Percentiles rank a stretch among this genome's conserved stretches.
Evolutionary conservation across 2,329 filamentous ascomycete species (phyloP).

Genomic region (Fusarium longipes): DNA sequence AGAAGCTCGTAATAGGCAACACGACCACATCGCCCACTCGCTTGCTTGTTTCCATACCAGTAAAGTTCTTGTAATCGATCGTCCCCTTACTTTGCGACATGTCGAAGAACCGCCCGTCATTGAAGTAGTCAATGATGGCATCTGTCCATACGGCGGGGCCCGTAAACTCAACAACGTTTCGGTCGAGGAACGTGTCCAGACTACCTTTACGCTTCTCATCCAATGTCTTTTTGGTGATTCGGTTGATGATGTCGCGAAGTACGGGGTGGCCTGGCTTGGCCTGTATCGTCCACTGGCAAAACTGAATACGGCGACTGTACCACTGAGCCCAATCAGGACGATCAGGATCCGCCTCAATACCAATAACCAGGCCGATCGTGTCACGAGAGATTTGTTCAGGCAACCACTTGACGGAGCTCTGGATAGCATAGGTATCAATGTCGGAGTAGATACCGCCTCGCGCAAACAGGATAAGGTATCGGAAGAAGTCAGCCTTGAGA

Average conservation of each 20-base stretch:
- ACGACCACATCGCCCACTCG: conserved; percentile 94
- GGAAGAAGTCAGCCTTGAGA: conserved; percentile 82
- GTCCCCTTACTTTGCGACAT: conserved; percentile 75
- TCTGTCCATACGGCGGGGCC: conserved; percentile 97
- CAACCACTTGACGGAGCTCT: conserved; percentile 88
- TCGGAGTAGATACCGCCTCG: conserved; percentile 80
- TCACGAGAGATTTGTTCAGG: conserved; percentile 80
- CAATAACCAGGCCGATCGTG: conserved; percentile 86
- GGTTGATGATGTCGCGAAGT: conserved; percentile 85
- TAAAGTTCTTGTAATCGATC: conserved; percentile 90
- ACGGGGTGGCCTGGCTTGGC: conserved; percentile 94
- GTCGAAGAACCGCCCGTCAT: conserved; percentile 89
- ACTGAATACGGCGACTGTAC: conserved; percentile 97
- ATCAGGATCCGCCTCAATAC: conserved; percentile 96
- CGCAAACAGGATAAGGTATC: conserved; percentile 74
- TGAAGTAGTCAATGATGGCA: conserved; percentile 90
- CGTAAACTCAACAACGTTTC: conserved; percentile 91
- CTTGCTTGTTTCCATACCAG: conserved; percentile 83
- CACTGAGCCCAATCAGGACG: conserved; percentile 91
- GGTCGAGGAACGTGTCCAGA: conserved; percentile 69
- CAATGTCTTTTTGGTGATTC: conserved; percentile 86
- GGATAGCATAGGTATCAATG: conserved; percentile 90
- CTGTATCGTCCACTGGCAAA: conserved; percentile 99
- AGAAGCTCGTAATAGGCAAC: conserved; percentile 96
- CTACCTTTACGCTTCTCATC: conserved; percentile 74